Evolutionary conservation across 2,329 filamentous ascomycete species (phyloP).

Genomic region (Akanthomyces lecanii): DNA sequence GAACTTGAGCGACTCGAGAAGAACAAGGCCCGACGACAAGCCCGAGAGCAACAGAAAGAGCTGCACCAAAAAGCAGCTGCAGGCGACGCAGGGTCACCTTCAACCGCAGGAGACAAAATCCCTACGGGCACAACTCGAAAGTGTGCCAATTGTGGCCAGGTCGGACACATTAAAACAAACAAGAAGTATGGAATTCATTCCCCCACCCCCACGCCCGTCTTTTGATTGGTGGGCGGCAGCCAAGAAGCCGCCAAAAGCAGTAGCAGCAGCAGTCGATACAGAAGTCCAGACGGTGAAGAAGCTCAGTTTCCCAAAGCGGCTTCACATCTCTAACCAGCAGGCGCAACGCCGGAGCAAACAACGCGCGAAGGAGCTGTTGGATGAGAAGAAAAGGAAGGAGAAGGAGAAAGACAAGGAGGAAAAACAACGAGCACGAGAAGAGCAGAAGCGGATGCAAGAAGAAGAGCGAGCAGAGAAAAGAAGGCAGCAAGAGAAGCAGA

Average conservation of each 20-base stretch:
- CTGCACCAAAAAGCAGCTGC: conserved; percentile 44
- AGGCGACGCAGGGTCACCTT: conserved; percentile 49
- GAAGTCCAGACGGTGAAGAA: neutral
- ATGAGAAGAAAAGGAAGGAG: neutral
- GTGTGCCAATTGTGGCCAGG: conserved; percentile 94
- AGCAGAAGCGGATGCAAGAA: neutral
- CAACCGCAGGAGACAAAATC: conserved; percentile 45
- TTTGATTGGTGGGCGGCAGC: conserved; percentile 33
- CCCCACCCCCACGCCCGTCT: conserved; percentile 26
- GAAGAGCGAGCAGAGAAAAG: neutral
- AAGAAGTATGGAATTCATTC: conserved; percentile 68
- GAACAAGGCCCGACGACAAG: conserved; percentile 85
- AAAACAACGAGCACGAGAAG: neutral
- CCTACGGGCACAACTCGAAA: conserved; percentile 73
- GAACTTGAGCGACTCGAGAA: conserved; percentile 82
- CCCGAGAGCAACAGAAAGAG: conserved; percentile 85
- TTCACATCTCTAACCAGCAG: neutral
- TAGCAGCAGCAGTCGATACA: conserved; percentile 12
- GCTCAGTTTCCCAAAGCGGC: neutral
- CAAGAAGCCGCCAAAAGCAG: conserved; percentile 17
- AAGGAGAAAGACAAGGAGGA: neutral
- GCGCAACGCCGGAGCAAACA: neutral
- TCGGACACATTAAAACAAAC: conserved; percentile 98
- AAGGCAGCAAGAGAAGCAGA: neutral
- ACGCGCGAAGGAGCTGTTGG: conserved; percentile 11